phyloP scores from a whole-genome alignment of 2,329 filamentous ascomycete species.

The Botryotinia narcissicola region DNA sequence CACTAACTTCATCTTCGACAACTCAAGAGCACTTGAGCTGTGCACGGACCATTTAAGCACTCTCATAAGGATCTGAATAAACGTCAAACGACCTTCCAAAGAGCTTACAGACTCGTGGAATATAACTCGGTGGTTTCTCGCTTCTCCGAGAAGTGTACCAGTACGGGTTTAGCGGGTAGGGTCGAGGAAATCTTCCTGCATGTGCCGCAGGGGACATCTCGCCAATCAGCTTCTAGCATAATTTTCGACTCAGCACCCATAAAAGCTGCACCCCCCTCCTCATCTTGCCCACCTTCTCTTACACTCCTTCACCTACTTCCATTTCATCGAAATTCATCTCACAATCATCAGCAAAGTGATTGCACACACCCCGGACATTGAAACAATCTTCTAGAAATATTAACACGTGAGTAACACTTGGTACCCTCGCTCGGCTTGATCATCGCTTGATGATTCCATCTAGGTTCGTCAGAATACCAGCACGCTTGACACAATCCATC shows the following conservation, averaged over 20 bases:
- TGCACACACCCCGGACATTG: conserved; percentile 29
- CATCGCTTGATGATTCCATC: conserved; percentile 30
- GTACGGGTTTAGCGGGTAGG: conserved; percentile 26
- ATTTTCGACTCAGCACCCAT: conserved; percentile 25
- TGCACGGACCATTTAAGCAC: conserved; percentile 10
- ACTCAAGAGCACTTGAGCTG: conserved; percentile 5
- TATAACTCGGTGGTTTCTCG: neutral
- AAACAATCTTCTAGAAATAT: conserved; percentile 29
- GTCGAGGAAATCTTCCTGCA: conserved; percentile 21
- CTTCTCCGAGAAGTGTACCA: conserved; percentile 18
- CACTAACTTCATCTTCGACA: neutral
- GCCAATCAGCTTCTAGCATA: conserved; percentile 20
- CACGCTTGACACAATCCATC: conserved; percentile 28
- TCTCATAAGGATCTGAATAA: neutral
- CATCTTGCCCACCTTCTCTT: conserved; percentile 33
- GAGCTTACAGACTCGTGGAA: neutral
- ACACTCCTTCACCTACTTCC: conserved; percentile 29
- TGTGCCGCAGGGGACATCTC: conserved; percentile 13
- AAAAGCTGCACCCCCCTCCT: conserved; percentile 35
- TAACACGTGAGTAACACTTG: conserved; percentile 31
- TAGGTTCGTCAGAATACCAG: conserved; percentile 27
- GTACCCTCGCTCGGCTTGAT: conserved; percentile 37
- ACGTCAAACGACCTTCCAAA: neutral
- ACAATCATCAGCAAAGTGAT: conserved; percentile 30
- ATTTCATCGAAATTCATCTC: conserved; percentile 24